Evolutionary conservation across 176 grass and related monocot species (phyloP).

Genomic region (Alloteropsis semialata): DNA sequence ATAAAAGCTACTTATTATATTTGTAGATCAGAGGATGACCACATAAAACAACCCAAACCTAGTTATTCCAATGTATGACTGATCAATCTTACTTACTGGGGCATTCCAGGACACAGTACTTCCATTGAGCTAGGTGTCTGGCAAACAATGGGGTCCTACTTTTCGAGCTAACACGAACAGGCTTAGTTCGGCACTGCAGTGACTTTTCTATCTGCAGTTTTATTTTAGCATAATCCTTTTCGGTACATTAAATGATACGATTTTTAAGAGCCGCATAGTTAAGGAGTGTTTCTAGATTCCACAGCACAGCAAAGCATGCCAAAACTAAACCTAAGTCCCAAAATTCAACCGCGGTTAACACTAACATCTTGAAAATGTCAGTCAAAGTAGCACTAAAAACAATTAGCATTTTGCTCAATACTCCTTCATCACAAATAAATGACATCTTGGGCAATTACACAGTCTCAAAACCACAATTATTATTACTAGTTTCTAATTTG

Average conservation of each 20-base stretch:
- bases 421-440: not conserved
- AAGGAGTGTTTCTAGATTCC: not conserved
- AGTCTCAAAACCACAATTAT: not conserved
- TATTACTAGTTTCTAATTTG: not conserved
- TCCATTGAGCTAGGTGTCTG: not conserved
- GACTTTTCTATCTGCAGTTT: not conserved
- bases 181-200: not conserved
- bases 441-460: not conserved
- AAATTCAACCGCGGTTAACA: not conserved
- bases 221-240: not conserved
- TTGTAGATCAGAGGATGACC: not conserved
- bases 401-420: not conserved
- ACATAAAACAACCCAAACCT: not conserved
- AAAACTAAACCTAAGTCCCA: not conserved
- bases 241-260: not conserved
- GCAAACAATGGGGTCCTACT: not conserved
- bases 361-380: not conserved
- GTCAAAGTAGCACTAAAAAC: constrained; percentile 6
- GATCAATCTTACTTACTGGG: not conserved
- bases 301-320: not conserved
- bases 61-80: not conserved
- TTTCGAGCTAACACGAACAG: not conserved
- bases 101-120: not conserved
- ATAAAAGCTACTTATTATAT: not conserved
- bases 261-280: constrained; percentile 18